Evolutionary conservation across 768 basidiomycete genomes (phyloP).

Genomic region (Trametes coccinea): DNA sequence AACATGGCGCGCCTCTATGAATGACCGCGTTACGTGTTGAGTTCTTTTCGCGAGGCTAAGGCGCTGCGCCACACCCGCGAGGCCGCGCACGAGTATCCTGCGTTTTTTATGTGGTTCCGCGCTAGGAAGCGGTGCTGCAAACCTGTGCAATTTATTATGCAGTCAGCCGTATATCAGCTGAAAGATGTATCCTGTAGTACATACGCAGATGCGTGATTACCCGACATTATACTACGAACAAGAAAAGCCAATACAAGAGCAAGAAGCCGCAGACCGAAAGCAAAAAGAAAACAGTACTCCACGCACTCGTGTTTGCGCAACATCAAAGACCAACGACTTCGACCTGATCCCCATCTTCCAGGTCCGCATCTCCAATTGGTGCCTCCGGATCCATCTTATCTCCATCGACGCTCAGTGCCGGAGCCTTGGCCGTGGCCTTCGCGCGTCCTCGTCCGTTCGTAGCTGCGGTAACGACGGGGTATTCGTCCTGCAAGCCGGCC

Average conservation of each 20-base stretch:
- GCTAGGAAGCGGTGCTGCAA: no score
- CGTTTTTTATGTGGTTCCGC: no score
- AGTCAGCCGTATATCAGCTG: no score
- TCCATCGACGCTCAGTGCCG: constrained; percentile 65
- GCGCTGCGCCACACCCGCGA: no score
- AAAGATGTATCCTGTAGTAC: not conserved
- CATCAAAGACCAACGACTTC: constrained; percentile 64
- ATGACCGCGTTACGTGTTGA: no score
- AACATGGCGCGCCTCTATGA: no score
- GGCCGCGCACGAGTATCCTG: no score
- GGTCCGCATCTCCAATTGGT: constrained; percentile 64
- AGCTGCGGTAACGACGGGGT: constrained; percentile 33
- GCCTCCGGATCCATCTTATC: constrained; percentile 61
- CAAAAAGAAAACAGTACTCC: not conserved
- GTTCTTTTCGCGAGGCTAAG: no score
- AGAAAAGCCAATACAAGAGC: not conserved
- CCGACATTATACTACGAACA: not conserved
- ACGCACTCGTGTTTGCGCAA: not conserved
- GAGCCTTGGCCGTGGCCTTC: constrained; percentile 40
- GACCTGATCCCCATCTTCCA: constrained; percentile 81
- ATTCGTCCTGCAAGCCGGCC: constrained; percentile 58
- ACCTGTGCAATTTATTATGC: no score
- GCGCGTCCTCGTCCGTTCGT: constrained; percentile 36
- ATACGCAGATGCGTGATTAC: not conserved
- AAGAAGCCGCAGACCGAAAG: not conserved